Base-by-base conservation (phyloP, 1,284 basidiomycete species). In the Ganoderma meredithae region DNA sequence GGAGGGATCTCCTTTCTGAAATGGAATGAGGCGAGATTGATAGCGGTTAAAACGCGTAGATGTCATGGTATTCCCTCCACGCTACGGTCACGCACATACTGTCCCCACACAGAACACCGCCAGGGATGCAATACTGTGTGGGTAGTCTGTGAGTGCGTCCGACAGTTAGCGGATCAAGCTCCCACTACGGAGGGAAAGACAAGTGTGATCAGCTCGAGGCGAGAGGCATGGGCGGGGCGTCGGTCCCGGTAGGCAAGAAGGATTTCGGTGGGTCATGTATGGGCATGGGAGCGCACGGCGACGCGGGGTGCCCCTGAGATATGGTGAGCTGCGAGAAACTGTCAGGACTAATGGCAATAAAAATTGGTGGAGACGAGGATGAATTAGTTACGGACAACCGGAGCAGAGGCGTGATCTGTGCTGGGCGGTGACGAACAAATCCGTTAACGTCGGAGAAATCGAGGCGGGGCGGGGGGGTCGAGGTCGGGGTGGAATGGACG, bases 141-240 rank as follows among this genome's bases (percentile, higher is more conserved):
- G 33, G 25, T 66, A 44, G 33, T 36, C 44, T 64, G 71, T 53
- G 63, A 58, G 62, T 27, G 13, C 41, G 49, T 69, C 71, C 71
- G 71, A 69, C 64, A 36, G 27, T 36, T 55, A 65, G 68, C 71
- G 69, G 71, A 71, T 71, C 71, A 72, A 65, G 63, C n/a, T 27
- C 17, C 55, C 52, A 63, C 39, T 56, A 59, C 47, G 22, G 62
- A 66, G 41, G 41, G 41, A 25, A 63, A 62, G 49, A 62, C 31
- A 47, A 15, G 36, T 62, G 64, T 27, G 61, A 62, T 64, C 64
- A 63, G 55, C 25, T 22, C 41, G 63, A 63, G 65, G 33, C 47
- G 65, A 63, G 13, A 60, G 25, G 55, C 52, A 60, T 31, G 52
- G 55, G 43, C n/a, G 60, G 47, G 22, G 47, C 13, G 6, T 41